Conservation (phyloP, 345 rosid genomes). For the Brassica carinata region DNA sequence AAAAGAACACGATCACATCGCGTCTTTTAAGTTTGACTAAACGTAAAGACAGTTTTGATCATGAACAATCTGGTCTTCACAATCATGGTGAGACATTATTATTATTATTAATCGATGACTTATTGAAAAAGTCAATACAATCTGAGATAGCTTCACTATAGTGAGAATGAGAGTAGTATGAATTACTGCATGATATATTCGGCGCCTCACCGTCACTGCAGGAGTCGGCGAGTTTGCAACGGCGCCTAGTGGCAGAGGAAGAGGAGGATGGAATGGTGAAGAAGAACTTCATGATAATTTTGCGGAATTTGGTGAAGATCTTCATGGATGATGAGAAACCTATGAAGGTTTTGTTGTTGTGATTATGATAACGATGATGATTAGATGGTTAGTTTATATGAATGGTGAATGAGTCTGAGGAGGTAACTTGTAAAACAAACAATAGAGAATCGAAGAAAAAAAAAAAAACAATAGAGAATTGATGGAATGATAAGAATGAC, state of each 20-base stretch:
- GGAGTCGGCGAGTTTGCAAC: neutral
- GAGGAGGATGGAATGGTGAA: slow-evolving; percentile 51
- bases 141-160: slow-evolving; percentile 83
- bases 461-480: no score
- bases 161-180: slow-evolving; percentile 76
- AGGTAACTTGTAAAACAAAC: neutral
- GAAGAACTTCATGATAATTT: slow-evolving; percentile 60
- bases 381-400: slow-evolving; percentile 39
- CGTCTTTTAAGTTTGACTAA: neutral
- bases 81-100: slow-evolving; percentile 27
- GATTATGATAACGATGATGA: slow-evolving; percentile 7
- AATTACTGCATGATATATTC: slow-evolving; percentile 79
- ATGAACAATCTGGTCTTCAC: slow-evolving; percentile 11
- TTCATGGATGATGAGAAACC: slow-evolving; percentile 63
- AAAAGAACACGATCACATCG: neutral
- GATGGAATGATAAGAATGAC: no score
- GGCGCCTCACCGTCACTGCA: slow-evolving; percentile 51
- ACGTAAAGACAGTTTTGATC: slow-evolving; percentile 17
- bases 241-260: slow-evolving; percentile 18
- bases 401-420: slow-evolving; percentile 35
- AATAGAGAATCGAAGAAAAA: no score
- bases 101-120: slow-evolving; percentile 47
- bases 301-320: slow-evolving; percentile 66
- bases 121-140: slow-evolving; percentile 89
- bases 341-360: slow-evolving; percentile 27